A percentile compares a stretch with the other conserved stretches of the same genome.
phyloP scores from a whole-genome alignment of 1,139 yeast species.

The Meyerozyma sp. region DNA sequence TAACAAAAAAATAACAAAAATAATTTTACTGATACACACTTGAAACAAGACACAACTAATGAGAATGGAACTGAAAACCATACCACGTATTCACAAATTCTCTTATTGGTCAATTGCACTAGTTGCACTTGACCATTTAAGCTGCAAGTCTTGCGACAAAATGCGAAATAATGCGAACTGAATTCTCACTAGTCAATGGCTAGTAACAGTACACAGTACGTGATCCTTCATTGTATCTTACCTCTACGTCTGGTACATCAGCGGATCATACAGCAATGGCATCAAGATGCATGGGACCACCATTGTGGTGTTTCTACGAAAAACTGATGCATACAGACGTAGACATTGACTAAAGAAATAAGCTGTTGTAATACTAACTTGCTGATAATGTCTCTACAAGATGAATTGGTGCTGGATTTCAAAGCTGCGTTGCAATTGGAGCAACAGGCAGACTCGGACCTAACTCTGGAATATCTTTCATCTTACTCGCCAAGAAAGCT shows the following conservation, averaged over 20 bases:
- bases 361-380: constrained; percentile 3
- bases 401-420: constrained; percentile 36
- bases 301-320: constrained; percentile 20
- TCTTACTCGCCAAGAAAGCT: constrained; percentile 59
- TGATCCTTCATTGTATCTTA: constrained; percentile 3
- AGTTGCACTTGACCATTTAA: too few relatives aligned
- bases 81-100: too few relatives aligned
- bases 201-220: neutral
- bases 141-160: too few relatives aligned
- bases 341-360: neutral
- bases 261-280: constrained; percentile 7
- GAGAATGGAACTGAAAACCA: too few relatives aligned
- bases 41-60: too few relatives aligned
- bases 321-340: constrained; percentile 23
- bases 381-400: constrained; percentile 3
- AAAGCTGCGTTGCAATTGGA: constrained; percentile 52
- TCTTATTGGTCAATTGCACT: too few relatives aligned
- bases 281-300: constrained; percentile 18
- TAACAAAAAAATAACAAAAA: too few relatives aligned
- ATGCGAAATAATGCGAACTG: too few relatives aligned
- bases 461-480: constrained; percentile 45
- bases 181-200: too few relatives aligned
- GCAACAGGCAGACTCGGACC: constrained; percentile 52
- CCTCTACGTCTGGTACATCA: constrained; percentile 1
- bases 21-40: too few relatives aligned